Percentiles rank a stretch among this genome's conserved stretches.
phyloP scores from a whole-genome alignment of 192 early-diverging fungal species.

The Entomortierella beljakovae region DNA sequence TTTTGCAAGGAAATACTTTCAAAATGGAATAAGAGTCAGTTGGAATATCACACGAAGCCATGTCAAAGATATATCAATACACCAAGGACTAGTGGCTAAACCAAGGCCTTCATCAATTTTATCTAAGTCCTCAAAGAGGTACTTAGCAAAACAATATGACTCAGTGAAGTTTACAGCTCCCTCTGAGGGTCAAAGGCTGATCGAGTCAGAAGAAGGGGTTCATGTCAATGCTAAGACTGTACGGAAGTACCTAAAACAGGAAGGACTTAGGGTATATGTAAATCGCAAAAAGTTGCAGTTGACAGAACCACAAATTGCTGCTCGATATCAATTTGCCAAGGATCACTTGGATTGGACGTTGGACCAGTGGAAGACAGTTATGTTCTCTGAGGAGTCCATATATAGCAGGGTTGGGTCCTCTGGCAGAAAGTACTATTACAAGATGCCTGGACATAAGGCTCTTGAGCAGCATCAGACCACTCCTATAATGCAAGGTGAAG shows the following conservation, averaged over 20 bases:
- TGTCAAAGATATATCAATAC: no score
- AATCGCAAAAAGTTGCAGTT: neutral
- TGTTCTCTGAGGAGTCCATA: constrained; percentile 19
- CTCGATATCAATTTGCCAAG: constrained; percentile 2
- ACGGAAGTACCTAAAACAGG: neutral
- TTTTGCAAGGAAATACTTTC: no score
- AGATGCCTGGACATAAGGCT: neutral
- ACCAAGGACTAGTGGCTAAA: no score
- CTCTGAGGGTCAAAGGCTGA: neutral
- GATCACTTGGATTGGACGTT: neutral
- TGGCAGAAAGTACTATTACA: no score
- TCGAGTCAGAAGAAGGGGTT: neutral
- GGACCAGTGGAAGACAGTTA: constrained; percentile 13
- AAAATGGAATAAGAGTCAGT: no score
- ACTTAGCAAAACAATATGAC: no score
- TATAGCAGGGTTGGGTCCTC: neutral
- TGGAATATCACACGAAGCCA: no score
- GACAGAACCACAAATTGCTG: neutral
- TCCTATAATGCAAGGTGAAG: neutral
- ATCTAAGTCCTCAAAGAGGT: no score
- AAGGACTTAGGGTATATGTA: neutral
- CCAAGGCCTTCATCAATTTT: no score
- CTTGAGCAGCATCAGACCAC: neutral
- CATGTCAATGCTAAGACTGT: neutral
- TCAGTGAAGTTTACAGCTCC: no score